phyloP scores from a whole-genome alignment of 2,329 filamentous ascomycete genomes.

The Dothistroma septosporum region DNA sequence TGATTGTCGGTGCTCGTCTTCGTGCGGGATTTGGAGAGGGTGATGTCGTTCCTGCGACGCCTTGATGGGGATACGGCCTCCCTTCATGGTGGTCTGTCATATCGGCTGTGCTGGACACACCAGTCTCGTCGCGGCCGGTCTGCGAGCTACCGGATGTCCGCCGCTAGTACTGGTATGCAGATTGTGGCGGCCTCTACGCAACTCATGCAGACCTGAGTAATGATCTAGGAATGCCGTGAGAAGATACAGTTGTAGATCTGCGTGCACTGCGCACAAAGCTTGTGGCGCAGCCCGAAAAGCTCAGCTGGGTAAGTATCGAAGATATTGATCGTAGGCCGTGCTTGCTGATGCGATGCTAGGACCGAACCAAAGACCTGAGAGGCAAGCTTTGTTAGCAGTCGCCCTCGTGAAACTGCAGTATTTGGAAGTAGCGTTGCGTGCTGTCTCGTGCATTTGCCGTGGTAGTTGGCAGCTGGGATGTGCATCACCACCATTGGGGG shows the following conservation, averaged over 20 bases:
- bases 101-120: neutral
- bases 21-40: slow-evolving; percentile 18
- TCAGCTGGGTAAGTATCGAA: neutral
- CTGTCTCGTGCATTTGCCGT: neutral
- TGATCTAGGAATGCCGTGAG: slow-evolving; percentile 2
- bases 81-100: slow-evolving; percentile 4
- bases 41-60: slow-evolving; percentile 8
- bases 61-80: neutral
- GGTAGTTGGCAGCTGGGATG: neutral
- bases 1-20: slow-evolving; percentile 48
- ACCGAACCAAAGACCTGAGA: neutral
- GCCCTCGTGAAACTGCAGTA: neutral
- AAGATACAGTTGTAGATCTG: neutral
- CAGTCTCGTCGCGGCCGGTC: neutral
- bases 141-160: neutral
- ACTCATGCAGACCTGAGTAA: slow-evolving; percentile 3
- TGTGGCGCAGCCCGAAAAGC: neutral
- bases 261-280: neutral
- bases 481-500: neutral
- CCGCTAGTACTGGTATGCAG: neutral
- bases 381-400: neutral
- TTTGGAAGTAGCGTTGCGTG: neutral
- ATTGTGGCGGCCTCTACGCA: slow-evolving; percentile 3
- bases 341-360: neutral
- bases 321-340: neutral